Base-by-base conservation (phyloP, 345 rosid genomes). In the Rhizophora mangle region DNA sequence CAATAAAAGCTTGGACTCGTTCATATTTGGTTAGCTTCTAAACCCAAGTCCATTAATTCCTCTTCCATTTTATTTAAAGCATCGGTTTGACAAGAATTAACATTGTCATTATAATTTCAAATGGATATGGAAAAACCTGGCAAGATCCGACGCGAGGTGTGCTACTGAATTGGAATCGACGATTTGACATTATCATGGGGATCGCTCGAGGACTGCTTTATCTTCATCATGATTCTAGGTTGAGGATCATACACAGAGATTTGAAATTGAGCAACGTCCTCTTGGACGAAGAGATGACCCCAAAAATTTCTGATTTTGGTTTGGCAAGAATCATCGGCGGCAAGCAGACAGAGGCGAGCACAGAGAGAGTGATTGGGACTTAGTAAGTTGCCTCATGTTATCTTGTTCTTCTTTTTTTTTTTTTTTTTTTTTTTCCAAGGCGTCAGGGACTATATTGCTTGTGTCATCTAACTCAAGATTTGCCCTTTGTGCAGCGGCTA, bases 1-100 rank as follows among this genome's bases (percentile, higher is more conserved):
- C 8, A 88, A 88, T 71, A 86, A 75, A 77, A 86, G 87, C 81
- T 80, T 89, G 61, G 91, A 87, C 59, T 73, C 60, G 19, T 85
- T 84, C 58, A 15, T 89, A 16, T 87, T 83, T 69, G 88, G 92
- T 89, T 16, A 73, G 85, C 56, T 60, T n/a, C 59, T 0, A n/a
- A 68, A 39, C 9, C 52, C 32, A 3, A 47, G 21, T 13, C 49
- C 19, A 24, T 21, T 8, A 36, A 26, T 52, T 51, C 19, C 6
- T 60, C 20, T 65, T 55, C 30, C 26, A 6, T 36, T 18, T 27
- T 49, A 11, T 43, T 11, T 43, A 15, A 43, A 3, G 5, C 49
- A 11, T 11, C 49, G 1, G 18, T 43, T 43, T 43, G 49, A 43
- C 16, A 13, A 43, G 18, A 43, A 43, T 34, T 34, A 34, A 4